Conservation (phyloP, 257 asterid species). For the Solanum chmielewskii region DNA sequence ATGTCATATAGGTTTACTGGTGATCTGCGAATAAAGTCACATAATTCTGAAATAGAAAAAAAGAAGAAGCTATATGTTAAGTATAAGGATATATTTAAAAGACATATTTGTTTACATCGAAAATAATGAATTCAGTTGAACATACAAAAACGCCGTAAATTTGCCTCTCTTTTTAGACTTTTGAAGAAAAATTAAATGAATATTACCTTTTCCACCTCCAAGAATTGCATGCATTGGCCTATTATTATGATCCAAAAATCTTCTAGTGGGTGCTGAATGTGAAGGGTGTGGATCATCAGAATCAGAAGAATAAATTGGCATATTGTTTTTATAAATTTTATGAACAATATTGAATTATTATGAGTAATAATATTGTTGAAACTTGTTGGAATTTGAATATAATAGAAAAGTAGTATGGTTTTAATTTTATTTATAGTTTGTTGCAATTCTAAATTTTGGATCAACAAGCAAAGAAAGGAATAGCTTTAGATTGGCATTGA, state of each 20-base stretch:
- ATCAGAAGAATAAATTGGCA: conserved; percentile 8
- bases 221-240: conserved; percentile 38
- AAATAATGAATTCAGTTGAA: background rate
- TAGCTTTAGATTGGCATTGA: conserved; percentile 29
- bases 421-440: background rate
- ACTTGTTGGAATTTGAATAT: background rate
- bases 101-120: background rate
- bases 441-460: conserved; percentile 7
- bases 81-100: background rate
- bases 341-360: background rate
- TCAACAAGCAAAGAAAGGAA: conserved; percentile 27
- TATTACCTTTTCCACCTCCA: conserved; percentile 48
- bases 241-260: conserved; percentile 29
- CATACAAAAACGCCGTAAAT: rapidly evolving
- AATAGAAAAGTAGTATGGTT: background rate
- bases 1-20: background rate
- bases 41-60: background rate
- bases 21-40: background rate
- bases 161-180: too few species aligned
- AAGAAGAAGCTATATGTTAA: background rate
- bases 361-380: background rate
- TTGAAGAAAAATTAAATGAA: background rate
- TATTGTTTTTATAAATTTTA: background rate
- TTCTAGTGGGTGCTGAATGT: conserved; percentile 1
- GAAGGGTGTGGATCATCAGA: conserved; percentile 1